These are phyloP conservation scores for Lactarius pseudohatsudake DNA, from an alignment of 768 basidiomycete genomes.

Conservation along the genomic window DNA sequence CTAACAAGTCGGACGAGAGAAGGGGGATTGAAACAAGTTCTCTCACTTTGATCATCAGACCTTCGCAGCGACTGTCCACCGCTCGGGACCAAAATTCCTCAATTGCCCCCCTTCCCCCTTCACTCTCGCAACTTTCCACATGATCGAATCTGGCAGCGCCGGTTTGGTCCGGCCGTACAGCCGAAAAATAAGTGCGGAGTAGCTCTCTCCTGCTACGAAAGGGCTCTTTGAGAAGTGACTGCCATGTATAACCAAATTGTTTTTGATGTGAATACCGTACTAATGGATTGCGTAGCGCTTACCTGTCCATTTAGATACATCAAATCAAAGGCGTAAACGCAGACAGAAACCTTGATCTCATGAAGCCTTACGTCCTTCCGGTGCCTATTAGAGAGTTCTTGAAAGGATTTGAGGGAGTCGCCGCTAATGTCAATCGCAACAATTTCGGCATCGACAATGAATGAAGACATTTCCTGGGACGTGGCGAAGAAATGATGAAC, in stretches of 20 bases:
- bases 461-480: conserved; percentile 49
- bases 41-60: conserved; percentile 88
- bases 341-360: conserved; percentile 75
- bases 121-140: conserved; percentile 70
- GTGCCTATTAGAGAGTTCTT: conserved; percentile 81
- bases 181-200: conserved; percentile 62
- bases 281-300: conserved; percentile 33
- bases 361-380: conserved; percentile 77
- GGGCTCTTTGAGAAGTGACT: conserved; percentile 67
- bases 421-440: conserved; percentile 73
- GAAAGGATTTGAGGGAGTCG: conserved; percentile 73
- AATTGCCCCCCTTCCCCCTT: conserved; percentile 57
- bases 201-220: conserved; percentile 71
- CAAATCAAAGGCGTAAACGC: conserved; percentile 86
- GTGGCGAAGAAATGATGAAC: conserved; percentile 50
- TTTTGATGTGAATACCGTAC: conserved; percentile 17
- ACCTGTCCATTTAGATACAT: conserved; percentile 85
- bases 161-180: conserved; percentile 45
- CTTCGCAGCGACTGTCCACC: conserved; percentile 78
- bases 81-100: conserved; percentile 76
- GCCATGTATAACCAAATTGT: conserved; percentile 20
- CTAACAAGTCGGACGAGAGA: conserved; percentile 18
- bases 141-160: conserved; percentile 64
- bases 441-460: conserved; percentile 84
- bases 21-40: conserved; percentile 17